Base-by-base conservation (phyloP, 75 land plant species). In the Selaginella moellendorffii region DNA sequence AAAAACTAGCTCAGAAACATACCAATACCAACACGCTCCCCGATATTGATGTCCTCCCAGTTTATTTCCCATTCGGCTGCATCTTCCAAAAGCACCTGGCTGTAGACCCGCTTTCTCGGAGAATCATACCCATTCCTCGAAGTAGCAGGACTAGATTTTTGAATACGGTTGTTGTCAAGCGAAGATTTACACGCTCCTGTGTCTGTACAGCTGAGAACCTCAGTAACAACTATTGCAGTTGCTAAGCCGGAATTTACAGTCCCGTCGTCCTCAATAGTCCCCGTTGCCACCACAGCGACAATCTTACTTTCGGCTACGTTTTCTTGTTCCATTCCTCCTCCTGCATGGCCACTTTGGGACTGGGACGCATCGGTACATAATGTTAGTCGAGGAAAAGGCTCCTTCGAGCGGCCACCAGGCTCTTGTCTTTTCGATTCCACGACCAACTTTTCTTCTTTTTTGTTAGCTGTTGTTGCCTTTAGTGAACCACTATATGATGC, bases 21-120 rank as follows among this genome's bases (percentile, higher is more conserved):
- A 56, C 59, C 59, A 8, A 56, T 19, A 56, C 59, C 59, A 56
- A 56, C n/a, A 5, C 59, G 19, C n/a, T 56, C 59, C 2, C 59
- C 59, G 2, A 56, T 19, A 21, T 19, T 56, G 19, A 56, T 56
- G n/a, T 56, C 59, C 24, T 56, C 59, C 59, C 59, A 56, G 24
- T 19, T 19, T 2, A 56, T 24, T 19, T 56, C 24, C 59, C 59
- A 56, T 56, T 56, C 59, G 5, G 59, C 59, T 8, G 59, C 59
- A 56, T 56, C 59, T 24, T 56, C 59, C n/a, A 56, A 56, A 2
- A 56, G 2, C 8, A 56, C 59, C 14, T 14, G 46, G 46, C 46
- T 36, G 14, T 36, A 36, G 5, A 14, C 14, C 14, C 46, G 46
- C 14, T 36, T 36, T 36, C 46, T 36, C 5, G 46, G 46, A 14